phyloP scores from a whole-genome alignment of 768 basidiomycete species.

The Mrakia frigida region DNA sequence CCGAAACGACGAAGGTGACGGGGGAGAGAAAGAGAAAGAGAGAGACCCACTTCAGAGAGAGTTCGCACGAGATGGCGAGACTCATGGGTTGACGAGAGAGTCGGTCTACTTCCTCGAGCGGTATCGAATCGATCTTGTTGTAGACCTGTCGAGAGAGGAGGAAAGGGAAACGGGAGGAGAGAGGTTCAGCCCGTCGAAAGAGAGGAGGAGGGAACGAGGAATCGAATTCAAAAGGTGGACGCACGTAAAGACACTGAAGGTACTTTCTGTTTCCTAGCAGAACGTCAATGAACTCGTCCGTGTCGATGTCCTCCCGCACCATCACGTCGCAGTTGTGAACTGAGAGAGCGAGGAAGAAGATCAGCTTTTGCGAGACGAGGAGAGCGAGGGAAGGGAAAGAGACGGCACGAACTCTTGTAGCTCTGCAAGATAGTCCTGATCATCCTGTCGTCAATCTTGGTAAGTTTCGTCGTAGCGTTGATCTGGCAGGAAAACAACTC shows the following conservation, averaged over 20 bases:
- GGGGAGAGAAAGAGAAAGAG: neutral
- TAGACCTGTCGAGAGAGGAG: slow-evolving; percentile 53
- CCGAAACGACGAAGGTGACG: neutral
- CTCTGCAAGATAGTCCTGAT: slow-evolving; percentile 86
- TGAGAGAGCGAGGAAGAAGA: slow-evolving; percentile 14
- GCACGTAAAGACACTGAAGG: slow-evolving; percentile 69
- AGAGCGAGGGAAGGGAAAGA: neutral
- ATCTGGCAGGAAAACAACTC: slow-evolving; percentile 48
- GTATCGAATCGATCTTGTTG: slow-evolving; percentile 81
- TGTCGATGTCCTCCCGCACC: slow-evolving; percentile 87
- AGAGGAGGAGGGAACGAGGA: neutral
- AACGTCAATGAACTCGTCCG: slow-evolving; percentile 76
- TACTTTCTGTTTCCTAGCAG: slow-evolving; percentile 94
- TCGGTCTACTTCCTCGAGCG: slow-evolving; percentile 61
- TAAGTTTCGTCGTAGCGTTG: slow-evolving; percentile 87
- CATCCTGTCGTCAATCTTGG: slow-evolving; percentile 89
- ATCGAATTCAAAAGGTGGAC: neutral
- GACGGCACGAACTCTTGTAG: slow-evolving; percentile 61
- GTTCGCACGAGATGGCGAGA: slow-evolving; percentile 93
- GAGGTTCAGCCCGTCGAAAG: slow-evolving; percentile 1
- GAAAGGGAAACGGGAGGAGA: slow-evolving; percentile 1
- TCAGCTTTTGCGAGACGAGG: slow-evolving; percentile 30
- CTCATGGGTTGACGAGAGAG: slow-evolving; percentile 74
- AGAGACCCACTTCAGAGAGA: slow-evolving; percentile 71
- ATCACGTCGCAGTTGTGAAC: slow-evolving; percentile 78